Evolutionary conservation across 257 asterid genomes (phyloP).

Genomic region (Nyctanthes arbortristis): DNA sequence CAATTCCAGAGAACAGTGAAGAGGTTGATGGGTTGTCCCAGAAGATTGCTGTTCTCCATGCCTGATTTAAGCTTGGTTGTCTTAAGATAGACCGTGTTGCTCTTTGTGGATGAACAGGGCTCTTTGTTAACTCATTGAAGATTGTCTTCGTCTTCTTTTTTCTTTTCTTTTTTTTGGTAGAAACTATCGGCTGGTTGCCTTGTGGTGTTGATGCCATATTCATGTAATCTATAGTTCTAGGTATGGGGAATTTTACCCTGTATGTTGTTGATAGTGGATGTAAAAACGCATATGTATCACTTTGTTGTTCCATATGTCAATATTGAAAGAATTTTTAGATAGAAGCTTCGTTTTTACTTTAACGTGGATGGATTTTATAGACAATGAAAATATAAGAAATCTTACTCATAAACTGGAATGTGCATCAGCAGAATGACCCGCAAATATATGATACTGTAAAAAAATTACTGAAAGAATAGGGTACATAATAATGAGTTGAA

Average conservation of each 20-base stretch:
- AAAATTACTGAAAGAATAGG: no score
- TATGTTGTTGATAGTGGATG: neutral
- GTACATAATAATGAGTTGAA: no score
- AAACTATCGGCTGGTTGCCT: neutral
- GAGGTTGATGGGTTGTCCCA: slow-evolving; percentile 49
- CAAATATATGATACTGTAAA: no score
- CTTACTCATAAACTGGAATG: no score
- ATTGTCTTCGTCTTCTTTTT: no score
- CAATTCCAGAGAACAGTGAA: slow-evolving; percentile 43
- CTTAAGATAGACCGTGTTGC: neutral
- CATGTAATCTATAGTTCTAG: neutral
- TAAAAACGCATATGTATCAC: neutral
- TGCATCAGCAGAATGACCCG: no score
- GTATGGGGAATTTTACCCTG: neutral
- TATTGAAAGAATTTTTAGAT: neutral
- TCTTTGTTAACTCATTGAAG: neutral
- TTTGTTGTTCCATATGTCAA: neutral
- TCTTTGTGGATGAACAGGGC: neutral
- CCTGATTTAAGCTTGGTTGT: slow-evolving; percentile 27
- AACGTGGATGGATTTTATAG: no score
- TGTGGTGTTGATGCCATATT: neutral
- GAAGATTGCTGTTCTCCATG: slow-evolving; percentile 47
- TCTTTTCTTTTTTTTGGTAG: neutral
- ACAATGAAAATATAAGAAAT: no score
- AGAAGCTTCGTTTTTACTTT: no score